Conservation (phyloP, 306 rosid species). For the Amphicarpaea edgeworthii region DNA sequence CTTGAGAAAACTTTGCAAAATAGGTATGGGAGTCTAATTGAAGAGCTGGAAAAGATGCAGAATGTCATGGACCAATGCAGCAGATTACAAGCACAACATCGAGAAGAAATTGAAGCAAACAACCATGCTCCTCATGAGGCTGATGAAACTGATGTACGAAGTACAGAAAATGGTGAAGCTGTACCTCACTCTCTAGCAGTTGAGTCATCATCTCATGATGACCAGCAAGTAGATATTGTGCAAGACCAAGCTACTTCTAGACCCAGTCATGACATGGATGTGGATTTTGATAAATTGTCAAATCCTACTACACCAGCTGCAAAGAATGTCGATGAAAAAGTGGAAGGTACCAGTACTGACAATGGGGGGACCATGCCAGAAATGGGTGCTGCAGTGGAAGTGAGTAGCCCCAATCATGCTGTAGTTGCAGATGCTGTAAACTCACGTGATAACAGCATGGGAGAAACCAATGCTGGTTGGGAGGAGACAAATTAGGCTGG, state of each 20-base stretch:
- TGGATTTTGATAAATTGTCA: conserved; percentile 38
- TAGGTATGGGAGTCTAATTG: conserved; percentile 59
- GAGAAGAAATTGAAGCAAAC: conserved; percentile 57
- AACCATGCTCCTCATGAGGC: conserved; percentile 43
- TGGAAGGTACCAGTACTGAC: background rate
- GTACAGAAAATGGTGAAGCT: conserved; percentile 34
- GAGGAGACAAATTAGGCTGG: conserved; percentile 26
- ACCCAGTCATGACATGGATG: conserved; percentile 41
- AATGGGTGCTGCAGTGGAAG: background rate
- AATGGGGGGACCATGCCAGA: conserved; percentile 6
- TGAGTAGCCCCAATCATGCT: conserved; percentile 1
- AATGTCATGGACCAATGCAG: conserved; percentile 53
- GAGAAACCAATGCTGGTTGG: conserved; percentile 36
- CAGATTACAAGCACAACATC: conserved; percentile 52
- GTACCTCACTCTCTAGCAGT: conserved; percentile 22
- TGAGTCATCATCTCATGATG: conserved; percentile 44
- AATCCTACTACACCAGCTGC: conserved; percentile 19
- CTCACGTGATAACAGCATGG: conserved; percentile 28
- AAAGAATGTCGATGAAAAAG: conserved; percentile 26
- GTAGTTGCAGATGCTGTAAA: conserved; percentile 36
- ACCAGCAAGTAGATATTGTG: conserved; percentile 42
- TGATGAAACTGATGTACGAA: conserved; percentile 36
- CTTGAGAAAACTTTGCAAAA: conserved; percentile 70
- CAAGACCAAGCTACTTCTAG: conserved; percentile 34
- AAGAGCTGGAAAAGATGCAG: conserved; percentile 60